phyloP scores from a whole-genome alignment of 1,284 basidiomycete genomes.

The Ceratobasidium sp. region DNA sequence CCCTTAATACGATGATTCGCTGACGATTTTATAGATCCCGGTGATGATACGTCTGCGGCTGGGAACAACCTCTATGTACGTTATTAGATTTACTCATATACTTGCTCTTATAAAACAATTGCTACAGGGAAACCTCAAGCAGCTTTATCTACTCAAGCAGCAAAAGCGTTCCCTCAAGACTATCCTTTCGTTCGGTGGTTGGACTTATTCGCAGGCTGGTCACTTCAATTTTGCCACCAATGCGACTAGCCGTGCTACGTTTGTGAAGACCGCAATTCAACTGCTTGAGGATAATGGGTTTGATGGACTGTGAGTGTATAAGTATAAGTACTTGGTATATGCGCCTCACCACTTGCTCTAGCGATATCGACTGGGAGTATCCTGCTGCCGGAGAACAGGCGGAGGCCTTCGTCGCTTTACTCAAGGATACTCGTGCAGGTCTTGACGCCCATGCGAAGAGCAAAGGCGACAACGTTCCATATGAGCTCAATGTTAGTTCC shows the following conservation, averaged over 20 bases:
- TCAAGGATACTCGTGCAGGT: conserved; percentile 18
- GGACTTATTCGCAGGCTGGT: conserved; percentile 38
- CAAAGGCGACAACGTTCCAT: conserved; percentile 35
- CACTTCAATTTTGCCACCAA: conserved; percentile 40
- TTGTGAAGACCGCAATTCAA: conserved; percentile 54
- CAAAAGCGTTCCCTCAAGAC: conserved; percentile 64
- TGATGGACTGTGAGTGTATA: conserved; percentile 53
- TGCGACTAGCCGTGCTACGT: conserved; percentile 50
- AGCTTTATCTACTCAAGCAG: conserved; percentile 77
- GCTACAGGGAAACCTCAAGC: conserved; percentile 77
- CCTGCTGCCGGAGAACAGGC: conserved; percentile 6
- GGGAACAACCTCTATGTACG: conserved; percentile 4
- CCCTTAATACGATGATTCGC: background rate
- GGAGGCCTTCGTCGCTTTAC: conserved; percentile 24
- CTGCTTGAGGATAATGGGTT: conserved; percentile 61
- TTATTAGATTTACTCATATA: too few species aligned
- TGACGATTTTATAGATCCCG: background rate
- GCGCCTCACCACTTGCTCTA: background rate
- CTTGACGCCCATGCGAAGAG: conserved; percentile 10
- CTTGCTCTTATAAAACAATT: too few species aligned
- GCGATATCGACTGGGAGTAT: conserved; percentile 46
- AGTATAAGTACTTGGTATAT: background rate
- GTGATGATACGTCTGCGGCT: background rate
- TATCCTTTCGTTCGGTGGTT: conserved; percentile 51
- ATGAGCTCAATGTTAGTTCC: conserved; percentile 27